Conservation (phyloP, 75 land plant species). For the Ceratopteris richardii region DNA sequence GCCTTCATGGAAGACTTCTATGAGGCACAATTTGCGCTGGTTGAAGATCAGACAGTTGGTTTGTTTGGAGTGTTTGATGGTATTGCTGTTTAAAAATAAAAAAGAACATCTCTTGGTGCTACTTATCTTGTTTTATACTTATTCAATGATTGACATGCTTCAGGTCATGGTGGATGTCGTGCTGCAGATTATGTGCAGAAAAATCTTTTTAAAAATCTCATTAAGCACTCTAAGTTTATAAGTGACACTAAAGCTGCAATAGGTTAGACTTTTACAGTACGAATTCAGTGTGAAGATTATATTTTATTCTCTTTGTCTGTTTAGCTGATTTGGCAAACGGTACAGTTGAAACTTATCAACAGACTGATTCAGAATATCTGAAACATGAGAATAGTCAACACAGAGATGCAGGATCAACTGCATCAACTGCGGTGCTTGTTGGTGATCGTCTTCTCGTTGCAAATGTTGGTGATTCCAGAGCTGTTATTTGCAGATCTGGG, state of each 20-base stretch:
- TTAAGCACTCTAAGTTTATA: slow-evolving; percentile 59
- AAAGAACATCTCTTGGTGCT: too few relatives aligned
- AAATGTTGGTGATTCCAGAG: slow-evolving; percentile 22
- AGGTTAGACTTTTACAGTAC: slow-evolving; percentile 20
- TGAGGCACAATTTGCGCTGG: slow-evolving; percentile 47
- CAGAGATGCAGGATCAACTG: slow-evolving; percentile 95
- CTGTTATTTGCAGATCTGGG: slow-evolving; percentile 81
- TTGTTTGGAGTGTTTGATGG: slow-evolving; percentile 85
- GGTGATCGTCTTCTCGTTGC: slow-evolving; percentile 85
- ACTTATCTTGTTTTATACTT: too few relatives aligned
- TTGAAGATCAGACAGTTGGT: slow-evolving; percentile 45
- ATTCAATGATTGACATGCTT: not conserved
- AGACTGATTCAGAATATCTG: slow-evolving; percentile 82
- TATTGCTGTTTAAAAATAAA: slow-evolving; percentile 58
- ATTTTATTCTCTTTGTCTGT: not conserved
- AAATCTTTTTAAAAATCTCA: slow-evolving; percentile 68
- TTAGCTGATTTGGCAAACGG: not conserved
- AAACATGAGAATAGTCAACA: slow-evolving; percentile 64
- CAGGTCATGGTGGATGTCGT: slow-evolving; percentile 78
- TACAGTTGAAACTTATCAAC: slow-evolving; percentile 81
- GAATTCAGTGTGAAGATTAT: not conserved
- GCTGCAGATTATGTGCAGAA: slow-evolving; percentile 74
- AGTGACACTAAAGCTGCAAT: slow-evolving; percentile 68
- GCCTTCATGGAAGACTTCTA: slow-evolving; percentile 73
- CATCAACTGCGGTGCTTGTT: slow-evolving; percentile 88